Evolutionary conservation across 371 early-diverging fungal species (phyloP), one percentile per base, ranked within the genome.

Genomic region (Nematocida sp.): DNA sequence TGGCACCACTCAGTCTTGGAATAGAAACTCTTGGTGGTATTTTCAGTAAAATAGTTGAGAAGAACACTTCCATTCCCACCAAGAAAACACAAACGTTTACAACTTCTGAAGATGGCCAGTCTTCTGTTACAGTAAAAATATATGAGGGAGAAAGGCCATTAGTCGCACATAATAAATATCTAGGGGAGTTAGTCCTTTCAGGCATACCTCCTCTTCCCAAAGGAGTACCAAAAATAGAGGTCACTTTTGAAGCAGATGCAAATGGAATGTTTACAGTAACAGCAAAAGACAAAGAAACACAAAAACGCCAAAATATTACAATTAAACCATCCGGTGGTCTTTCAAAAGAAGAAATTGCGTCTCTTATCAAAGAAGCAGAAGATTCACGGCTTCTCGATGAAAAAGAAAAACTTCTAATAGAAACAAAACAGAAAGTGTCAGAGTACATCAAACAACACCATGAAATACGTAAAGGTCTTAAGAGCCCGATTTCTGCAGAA

Each of bases 141-240:
- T 97, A 91, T 91, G 97, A 98, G 88, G 99, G 99, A 83, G 98
- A 97, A 90, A 92, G 96, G 89, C 93, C 94, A 86, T 89, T 96
- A 50, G 93, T 92, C 66, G 90, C 91, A 69, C 94, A 96, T 90
- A 98, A 98, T 91, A 95, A 95, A 89, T 89, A 94, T 50, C 89
- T 98, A 67, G 99, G 98, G 72, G 92, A 95, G 88, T 93, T 97
- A 90, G 93, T 94, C 88, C 90, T 98, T 76, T 83, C 84, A 71
- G 89, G 89, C 66, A 88, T 91, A 47, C 89, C 90, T 39, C 87
- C 87, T 23, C 92, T 92, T 13, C 93, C 95, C 84, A 90, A 92
- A 90, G 94, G 97, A 86, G 90, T 92, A 66, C 94, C 99, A 82
- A 95, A 93, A 89, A 94, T 96, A 84, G 95, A 95, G 87, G 97